Evolutionary conservation across 768 basidiomycete species (phyloP).

Genomic region (Tylopilus subfusipes): DNA sequence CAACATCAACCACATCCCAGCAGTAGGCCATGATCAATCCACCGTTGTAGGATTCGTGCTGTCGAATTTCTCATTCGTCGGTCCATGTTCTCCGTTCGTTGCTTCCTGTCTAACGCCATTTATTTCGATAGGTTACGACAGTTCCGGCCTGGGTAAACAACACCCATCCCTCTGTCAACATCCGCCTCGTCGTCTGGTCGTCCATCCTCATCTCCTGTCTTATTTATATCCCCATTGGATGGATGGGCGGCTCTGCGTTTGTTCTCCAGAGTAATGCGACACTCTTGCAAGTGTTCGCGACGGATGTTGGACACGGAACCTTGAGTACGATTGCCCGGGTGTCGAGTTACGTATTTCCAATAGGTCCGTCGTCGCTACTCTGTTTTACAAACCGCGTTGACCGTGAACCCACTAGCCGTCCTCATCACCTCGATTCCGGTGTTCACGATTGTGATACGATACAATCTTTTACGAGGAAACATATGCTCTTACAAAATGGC

Average conservation of each 20-base stretch:
- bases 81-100: background rate
- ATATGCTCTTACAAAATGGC: constrained; percentile 22
- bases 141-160: constrained; percentile 27
- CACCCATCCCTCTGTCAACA: constrained; percentile 20
- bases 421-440: constrained; percentile 26
- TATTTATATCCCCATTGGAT: constrained; percentile 24
- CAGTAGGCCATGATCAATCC: constrained; percentile 18
- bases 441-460: constrained; percentile 23
- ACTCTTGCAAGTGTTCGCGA: constrained; percentile 17
- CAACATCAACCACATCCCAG: constrained; percentile 4
- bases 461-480: constrained; percentile 24
- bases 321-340: constrained; percentile 7
- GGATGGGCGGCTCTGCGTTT: constrained; percentile 21
- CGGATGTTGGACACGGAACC: constrained; percentile 1
- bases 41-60: constrained; percentile 23
- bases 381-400: background rate
- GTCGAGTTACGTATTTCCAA: constrained; percentile 21
- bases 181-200: constrained; percentile 19
- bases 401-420: constrained; percentile 15
- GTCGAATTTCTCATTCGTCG: constrained; percentile 25
- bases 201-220: constrained; percentile 24
- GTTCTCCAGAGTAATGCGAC: constrained; percentile 4
- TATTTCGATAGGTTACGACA: constrained; percentile 16
- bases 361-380: constrained; percentile 8
- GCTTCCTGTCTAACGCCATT: background rate